Conservation (phyloP, 1,284 basidiomycete genomes). For the Termitomyces sp. region DNA sequence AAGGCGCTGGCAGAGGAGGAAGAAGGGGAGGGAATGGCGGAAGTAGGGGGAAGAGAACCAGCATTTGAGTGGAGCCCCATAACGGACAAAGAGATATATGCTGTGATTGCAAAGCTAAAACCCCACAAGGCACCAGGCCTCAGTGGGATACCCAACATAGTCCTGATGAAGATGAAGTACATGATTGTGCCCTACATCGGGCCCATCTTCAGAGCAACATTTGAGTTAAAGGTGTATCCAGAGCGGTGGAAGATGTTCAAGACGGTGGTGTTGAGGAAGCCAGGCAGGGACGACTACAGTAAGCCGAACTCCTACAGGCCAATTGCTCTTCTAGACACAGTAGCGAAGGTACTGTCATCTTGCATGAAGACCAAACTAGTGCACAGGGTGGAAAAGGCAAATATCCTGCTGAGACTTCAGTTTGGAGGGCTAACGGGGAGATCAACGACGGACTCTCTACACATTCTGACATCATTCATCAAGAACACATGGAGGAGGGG, state of each 20-base stretch:
- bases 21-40: constrained; percentile 1
- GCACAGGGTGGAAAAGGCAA: neutral
- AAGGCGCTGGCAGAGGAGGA: constrained; percentile 3
- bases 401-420: neutral
- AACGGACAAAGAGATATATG: constrained; percentile 12
- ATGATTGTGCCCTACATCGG: neutral
- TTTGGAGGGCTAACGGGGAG: neutral
- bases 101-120: too few species aligned
- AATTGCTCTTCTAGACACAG: neutral
- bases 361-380: neutral
- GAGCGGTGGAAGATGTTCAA: too few species aligned
- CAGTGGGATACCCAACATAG: constrained; percentile 26
- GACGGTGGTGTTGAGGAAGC: too few species aligned
- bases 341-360: neutral
- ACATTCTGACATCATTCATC: neutral
- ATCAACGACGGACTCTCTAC: neutral
- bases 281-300: too few species aligned
- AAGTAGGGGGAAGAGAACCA: constrained; percentile 16
- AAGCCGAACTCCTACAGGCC: too few species aligned
- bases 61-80: constrained; percentile 2
- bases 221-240: too few species aligned
- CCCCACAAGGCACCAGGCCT: constrained; percentile 33
- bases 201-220: too few species aligned
- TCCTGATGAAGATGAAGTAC: neutral
- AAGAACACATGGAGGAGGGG: neutral